phyloP scores from a whole-genome alignment of 1,284 basidiomycete genomes.

The Moesziomyces aphidis region DNA sequence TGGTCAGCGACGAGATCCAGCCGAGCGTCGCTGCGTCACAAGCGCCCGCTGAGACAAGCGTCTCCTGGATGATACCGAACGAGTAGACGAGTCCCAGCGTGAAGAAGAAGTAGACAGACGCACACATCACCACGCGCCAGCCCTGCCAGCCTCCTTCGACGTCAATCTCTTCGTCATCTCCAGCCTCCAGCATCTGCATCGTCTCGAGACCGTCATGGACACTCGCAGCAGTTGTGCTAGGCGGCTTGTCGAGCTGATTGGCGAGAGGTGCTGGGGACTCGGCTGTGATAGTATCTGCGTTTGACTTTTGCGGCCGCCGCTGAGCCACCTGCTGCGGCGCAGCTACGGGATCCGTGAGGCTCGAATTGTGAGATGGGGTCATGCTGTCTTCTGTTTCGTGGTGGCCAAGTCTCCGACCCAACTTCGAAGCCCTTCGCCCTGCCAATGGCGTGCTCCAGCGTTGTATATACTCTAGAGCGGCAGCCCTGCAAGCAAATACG shows the following conservation, averaged over 20 bases:
- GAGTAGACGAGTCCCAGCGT: conserved; percentile 62
- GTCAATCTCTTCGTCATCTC: conserved; percentile 11
- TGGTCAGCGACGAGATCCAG: conserved; percentile 64
- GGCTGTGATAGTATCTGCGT: not conserved
- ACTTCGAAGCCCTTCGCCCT: too few species aligned
- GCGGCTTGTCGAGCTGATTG: not conserved
- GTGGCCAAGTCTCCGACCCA: too few species aligned
- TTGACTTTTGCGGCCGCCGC: not conserved
- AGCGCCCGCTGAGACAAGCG: conserved; percentile 57
- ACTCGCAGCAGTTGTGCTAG: not conserved
- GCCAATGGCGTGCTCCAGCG: too few species aligned
- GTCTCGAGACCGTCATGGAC: conserved; percentile 74
- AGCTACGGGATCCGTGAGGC: too few species aligned
- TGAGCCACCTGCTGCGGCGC: not conserved
- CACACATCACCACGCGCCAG: conserved; percentile 33
- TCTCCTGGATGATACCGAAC: conserved; percentile 66
- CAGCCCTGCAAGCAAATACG: too few species aligned
- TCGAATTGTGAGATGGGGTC: too few species aligned
- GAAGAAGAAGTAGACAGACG: conserved; percentile 50
- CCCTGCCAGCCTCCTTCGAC: conserved; percentile 28
- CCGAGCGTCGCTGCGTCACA: conserved; percentile 64
- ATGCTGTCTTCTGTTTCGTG: too few species aligned
- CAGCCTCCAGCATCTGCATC: conserved; percentile 76
- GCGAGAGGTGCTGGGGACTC: not conserved
- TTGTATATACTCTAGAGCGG: too few species aligned